Base-by-base conservation (phyloP, 2,329 filamentous ascomycete species). In the Colletotrichum zoysiae region DNA sequence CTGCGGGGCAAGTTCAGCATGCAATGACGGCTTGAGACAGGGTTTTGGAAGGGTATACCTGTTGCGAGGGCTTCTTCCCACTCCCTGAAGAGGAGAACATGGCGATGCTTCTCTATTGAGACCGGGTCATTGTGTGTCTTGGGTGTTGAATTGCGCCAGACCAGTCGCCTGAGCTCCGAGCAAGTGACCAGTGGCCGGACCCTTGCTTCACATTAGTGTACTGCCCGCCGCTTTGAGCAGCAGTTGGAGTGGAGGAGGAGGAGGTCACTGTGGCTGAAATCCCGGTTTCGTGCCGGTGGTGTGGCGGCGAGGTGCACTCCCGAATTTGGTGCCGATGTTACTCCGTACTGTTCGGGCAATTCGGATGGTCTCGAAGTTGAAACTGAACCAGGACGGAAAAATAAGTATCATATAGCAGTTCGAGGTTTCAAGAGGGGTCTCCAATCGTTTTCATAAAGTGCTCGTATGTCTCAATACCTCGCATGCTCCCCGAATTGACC, bases 51-150 rank as follows among this genome's bases (percentile, higher is more conserved):
- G 73, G 50, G 81, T 87, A 80, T 84, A 94, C 92, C 89, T 93
- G 91, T 79, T 91, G 89, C 75, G 88, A 85, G 76, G 88, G 86
- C 85, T 94, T 94, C 86, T 92, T 92, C 83, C 88, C 85, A 83
- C 87, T 87, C 76, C 86, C 86, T 75, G 89, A 90, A 76, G 89
- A 91, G 74, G 89, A 88, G 83, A 91, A 91, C 89, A 92, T 91
- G 74, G 78, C 83, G 78, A 77, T 76, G 76, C 70, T 69, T 60
- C 46, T 72, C 60, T 72, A 72, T 60, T 70, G 71, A 76, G 55
- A 61, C 58, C 61, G 40, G 58, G 55, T 70, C 70, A 72, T 72
- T 42, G 53, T 72, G 70, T 70, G 70, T 70, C 48, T 65, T 70
- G 40, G 46, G 56, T 56, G 70, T 70, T 70, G 66, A 70, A 56